phyloP scores from a whole-genome alignment of 1,284 basidiomycete species.

The Takashimella koratensis region DNA sequence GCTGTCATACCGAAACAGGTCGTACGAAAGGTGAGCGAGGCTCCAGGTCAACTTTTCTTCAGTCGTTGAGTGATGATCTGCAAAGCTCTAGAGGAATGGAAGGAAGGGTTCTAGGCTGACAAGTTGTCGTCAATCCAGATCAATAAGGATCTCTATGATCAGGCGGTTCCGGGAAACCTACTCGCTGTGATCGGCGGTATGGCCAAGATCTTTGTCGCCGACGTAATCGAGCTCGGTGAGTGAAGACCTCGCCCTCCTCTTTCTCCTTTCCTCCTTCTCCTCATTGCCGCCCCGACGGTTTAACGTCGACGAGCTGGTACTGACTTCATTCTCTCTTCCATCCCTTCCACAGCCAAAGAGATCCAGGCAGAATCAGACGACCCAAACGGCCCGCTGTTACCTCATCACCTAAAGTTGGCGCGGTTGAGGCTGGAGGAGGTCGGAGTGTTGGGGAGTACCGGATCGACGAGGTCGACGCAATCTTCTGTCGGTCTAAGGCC shows the following conservation, averaged over 20 bases:
- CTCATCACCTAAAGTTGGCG: slow-evolving; percentile 43
- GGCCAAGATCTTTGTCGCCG: slow-evolving; percentile 45
- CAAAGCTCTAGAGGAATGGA: too few relatives aligned
- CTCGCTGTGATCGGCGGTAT: slow-evolving; percentile 36
- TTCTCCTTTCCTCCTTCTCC: too few relatives aligned
- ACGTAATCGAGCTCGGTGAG: slow-evolving; percentile 42
- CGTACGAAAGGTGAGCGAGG: slow-evolving; percentile 32
- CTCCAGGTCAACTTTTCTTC: too few relatives aligned
- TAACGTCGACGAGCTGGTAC: too few relatives aligned
- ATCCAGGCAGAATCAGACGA: slow-evolving; percentile 33
- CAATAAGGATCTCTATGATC: slow-evolving; percentile 40
- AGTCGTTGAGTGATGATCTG: too few relatives aligned
- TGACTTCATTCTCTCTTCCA: too few relatives aligned
- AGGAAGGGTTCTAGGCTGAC: too few relatives aligned
- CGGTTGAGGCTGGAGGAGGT: slow-evolving; percentile 28
- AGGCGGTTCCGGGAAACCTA: slow-evolving; percentile 29
- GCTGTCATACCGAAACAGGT: slow-evolving; percentile 32
- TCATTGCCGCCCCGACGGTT: too few relatives aligned
- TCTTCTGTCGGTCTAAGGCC: slow-evolving; percentile 18
- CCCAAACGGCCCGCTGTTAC: slow-evolving; percentile 34
- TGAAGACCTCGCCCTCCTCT: too few relatives aligned
- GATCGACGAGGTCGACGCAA: neutral
- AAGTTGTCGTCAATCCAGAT: too few relatives aligned
- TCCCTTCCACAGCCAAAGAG: slow-evolving; percentile 16
- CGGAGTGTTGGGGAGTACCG: slow-evolving; percentile 16